Conservation (phyloP, 2,329 filamentous ascomycete genomes). For the Juglanconis oblonga region DNA sequence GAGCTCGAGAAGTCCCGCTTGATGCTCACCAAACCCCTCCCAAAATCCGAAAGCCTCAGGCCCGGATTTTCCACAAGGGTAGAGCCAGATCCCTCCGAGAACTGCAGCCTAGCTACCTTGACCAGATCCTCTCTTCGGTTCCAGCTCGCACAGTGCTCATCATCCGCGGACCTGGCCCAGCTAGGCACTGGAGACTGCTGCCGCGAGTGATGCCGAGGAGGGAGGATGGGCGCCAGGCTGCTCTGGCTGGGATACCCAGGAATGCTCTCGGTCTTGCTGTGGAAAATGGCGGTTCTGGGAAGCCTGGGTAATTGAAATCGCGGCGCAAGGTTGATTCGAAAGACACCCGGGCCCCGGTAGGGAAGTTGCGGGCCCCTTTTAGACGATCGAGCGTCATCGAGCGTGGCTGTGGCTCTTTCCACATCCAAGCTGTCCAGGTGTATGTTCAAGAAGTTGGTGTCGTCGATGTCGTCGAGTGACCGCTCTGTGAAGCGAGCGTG, state of each 20-base stretch:
- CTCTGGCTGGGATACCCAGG: background rate
- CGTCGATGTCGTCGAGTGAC: background rate
- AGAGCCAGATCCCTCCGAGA: background rate
- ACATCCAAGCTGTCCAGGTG: slow-evolving; percentile 12
- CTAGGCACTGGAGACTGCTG: background rate
- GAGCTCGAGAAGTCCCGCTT: slow-evolving; percentile 5
- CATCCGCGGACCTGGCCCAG: background rate
- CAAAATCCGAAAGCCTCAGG: background rate
- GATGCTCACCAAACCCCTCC: slow-evolving; percentile 4
- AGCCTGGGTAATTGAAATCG: background rate
- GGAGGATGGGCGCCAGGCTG: background rate
- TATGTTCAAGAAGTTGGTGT: slow-evolving; percentile 5
- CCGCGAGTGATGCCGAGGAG: background rate
- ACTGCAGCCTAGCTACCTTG: background rate
- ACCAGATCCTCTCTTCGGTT: background rate
- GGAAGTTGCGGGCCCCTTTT: background rate
- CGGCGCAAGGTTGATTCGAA: slow-evolving; percentile 15
- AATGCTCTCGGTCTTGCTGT: background rate
- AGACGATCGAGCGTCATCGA: slow-evolving; percentile 1
- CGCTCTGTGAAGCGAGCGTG: background rate
- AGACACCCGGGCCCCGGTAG: slow-evolving; percentile 18
- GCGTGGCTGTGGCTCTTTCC: slow-evolving; percentile 12
- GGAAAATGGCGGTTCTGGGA: background rate
- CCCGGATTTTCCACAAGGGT: background rate
- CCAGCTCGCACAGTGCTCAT: background rate